A percentile compares a stretch with the other conserved stretches of the same genome.
phyloP scores from a whole-genome alignment of 768 basidiomycete genomes.

The Collybiopsis luxurians region DNA sequence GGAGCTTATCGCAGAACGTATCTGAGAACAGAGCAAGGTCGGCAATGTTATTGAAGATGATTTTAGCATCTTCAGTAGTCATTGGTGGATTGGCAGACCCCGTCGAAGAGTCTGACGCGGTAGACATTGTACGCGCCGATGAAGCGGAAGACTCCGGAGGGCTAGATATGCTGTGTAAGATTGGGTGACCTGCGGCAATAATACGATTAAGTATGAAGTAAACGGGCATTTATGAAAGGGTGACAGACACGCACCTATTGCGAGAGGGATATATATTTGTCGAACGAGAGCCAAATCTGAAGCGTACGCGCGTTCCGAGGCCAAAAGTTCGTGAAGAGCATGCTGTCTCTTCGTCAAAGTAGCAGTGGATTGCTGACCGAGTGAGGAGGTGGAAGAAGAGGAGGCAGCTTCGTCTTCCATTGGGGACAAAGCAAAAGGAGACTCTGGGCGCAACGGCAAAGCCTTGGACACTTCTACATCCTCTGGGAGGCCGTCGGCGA shows the following conservation, averaged over 20 bases:
- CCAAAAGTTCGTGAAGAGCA: constrained; percentile 73
- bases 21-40: constrained; percentile 76
- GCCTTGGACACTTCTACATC: constrained; percentile 9
- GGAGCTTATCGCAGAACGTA: constrained; percentile 58
- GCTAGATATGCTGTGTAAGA: constrained; percentile 36
- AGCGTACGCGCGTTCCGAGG: constrained; percentile 79
- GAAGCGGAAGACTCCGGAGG: constrained; percentile 51
- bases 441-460: constrained; percentile 8
- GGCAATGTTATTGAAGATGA: constrained; percentile 74
- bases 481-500: constrained; percentile 7
- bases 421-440: constrained; percentile 10
- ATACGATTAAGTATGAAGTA: constrained; percentile 19
- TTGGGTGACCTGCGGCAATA: constrained; percentile 19
- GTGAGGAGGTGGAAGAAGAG: constrained; percentile 23
- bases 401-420: constrained; percentile 25
- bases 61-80: constrained; percentile 64
- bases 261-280: constrained; percentile 76
- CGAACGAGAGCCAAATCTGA: constrained; percentile 79
- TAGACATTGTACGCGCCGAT: constrained; percentile 47
- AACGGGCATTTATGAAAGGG: neutral
- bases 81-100: constrained; percentile 52
- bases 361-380: constrained; percentile 17
- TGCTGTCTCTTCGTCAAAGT: constrained; percentile 69
- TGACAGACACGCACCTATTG: constrained; percentile 47
- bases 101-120: constrained; percentile 47